These are phyloP conservation scores for Bisporella sp. DNA, from an alignment of 2,329 filamentous ascomycete genomes.

Conservation along the genomic window DNA sequence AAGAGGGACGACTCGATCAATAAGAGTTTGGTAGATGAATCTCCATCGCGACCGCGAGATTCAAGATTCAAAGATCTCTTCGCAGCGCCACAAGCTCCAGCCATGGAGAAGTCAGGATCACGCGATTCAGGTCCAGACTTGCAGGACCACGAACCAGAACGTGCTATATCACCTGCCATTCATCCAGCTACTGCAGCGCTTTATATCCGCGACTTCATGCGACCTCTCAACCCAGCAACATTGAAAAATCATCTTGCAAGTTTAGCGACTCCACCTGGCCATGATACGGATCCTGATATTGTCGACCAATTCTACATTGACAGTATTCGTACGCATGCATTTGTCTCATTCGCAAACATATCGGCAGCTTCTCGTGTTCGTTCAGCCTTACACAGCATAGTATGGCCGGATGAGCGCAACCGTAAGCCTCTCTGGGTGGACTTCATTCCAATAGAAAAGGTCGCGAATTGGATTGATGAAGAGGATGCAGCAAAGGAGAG, in stretches of 20 bases:
- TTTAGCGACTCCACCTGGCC: conserved; percentile 55
- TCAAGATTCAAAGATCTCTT: conserved; percentile 42
- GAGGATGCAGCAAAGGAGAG: conserved; percentile 47
- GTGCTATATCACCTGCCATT: conserved; percentile 45
- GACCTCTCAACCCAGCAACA: conserved; percentile 64
- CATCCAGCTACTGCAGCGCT: conserved; percentile 70
- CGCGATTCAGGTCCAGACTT: conserved; percentile 13
- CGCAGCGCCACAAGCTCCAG: conserved; percentile 5
- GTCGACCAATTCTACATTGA: conserved; percentile 74
- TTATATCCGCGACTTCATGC: conserved; percentile 87
- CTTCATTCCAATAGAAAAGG: conserved; percentile 72
- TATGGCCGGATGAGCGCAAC: conserved; percentile 84
- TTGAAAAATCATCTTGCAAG: conserved; percentile 63
- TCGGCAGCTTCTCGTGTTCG: conserved; percentile 72
- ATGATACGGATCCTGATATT: conserved; percentile 43
- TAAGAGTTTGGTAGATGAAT: conserved; percentile 4
- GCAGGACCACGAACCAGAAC: conserved; percentile 18
- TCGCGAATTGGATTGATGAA: conserved; percentile 65
- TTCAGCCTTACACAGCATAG: conserved; percentile 63
- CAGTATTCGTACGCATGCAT: conserved; percentile 78
- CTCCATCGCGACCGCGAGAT: conserved; percentile 24
- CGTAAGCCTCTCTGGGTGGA: conserved; percentile 83
- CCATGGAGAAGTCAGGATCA: conserved; percentile 8
- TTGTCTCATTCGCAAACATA: conserved; percentile 63
- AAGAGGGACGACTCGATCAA: neutral